A percentile compares a stretch with the other conserved stretches of the same genome.
Evolutionary conservation across 1,284 basidiomycete species (phyloP).

Genomic region (Papiliotrema flavescens): DNA sequence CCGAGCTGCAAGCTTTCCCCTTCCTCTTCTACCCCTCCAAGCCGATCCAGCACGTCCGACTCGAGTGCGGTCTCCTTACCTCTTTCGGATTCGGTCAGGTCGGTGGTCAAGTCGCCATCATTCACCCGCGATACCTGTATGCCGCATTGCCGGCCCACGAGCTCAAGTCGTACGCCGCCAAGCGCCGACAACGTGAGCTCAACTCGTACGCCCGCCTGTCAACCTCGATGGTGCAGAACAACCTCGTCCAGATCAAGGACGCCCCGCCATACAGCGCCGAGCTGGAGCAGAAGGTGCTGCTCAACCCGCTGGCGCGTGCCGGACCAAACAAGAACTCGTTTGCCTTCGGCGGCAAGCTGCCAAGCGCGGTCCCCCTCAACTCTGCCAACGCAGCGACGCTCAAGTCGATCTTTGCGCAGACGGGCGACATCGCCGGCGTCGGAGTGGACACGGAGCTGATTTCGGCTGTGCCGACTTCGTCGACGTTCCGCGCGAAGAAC

Average conservation of each 20-base stretch:
- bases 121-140: slow-evolving; percentile 89
- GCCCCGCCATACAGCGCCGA: slow-evolving; percentile 85
- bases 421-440: slow-evolving; percentile 59
- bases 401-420: slow-evolving; percentile 50
- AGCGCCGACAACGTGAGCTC: slow-evolving; percentile 66
- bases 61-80: slow-evolving; percentile 87
- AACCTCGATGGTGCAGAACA: slow-evolving; percentile 88
- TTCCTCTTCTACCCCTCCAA: slow-evolving; percentile 97
- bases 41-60: slow-evolving; percentile 86
- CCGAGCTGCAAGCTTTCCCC: slow-evolving; percentile 83
- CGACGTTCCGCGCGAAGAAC: slow-evolving; percentile 86
- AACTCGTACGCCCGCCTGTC: slow-evolving; percentile 89
- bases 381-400: slow-evolving; percentile 66
- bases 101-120: slow-evolving; percentile 81
- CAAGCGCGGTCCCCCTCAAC: slow-evolving; percentile 57
- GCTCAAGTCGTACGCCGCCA: slow-evolving; percentile 71
- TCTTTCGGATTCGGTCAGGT: slow-evolving; percentile 99
- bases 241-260: slow-evolving; percentile 93
- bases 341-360: slow-evolving; percentile 66
- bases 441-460: slow-evolving; percentile 77
- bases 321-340: slow-evolving; percentile 84
- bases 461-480: slow-evolving; percentile 82
- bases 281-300: slow-evolving; percentile 78
- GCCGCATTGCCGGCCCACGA: slow-evolving; percentile 69
- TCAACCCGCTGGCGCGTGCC: slow-evolving; percentile 90